Conservation (phyloP, 1,139 yeast genomes). For the Saccharomycopsis crataegensis region DNA sequence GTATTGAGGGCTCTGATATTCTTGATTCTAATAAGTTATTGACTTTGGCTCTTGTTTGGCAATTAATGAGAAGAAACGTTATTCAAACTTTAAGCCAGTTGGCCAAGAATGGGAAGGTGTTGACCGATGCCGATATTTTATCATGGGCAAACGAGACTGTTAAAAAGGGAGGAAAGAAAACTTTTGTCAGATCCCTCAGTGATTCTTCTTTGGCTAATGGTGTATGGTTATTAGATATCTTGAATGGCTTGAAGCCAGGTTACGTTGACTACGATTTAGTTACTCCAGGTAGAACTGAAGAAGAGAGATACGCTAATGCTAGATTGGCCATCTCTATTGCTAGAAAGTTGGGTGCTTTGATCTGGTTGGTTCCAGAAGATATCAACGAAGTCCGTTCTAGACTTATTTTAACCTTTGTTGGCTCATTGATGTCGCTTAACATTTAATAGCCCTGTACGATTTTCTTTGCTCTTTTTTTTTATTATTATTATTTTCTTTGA, state of each 20-base stretch:
- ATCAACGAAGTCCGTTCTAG: constrained; percentile 93
- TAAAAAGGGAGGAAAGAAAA: constrained; percentile 69
- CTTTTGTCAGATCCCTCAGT: constrained; percentile 71
- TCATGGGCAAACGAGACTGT: constrained; percentile 91
- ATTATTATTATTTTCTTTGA: not conserved
- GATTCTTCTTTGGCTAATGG: constrained; percentile 73
- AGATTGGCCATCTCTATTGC: constrained; percentile 96
- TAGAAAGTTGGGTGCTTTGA: constrained; percentile 93
- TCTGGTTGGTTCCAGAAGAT: constrained; percentile 99
- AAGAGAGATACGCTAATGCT: constrained; percentile 88
- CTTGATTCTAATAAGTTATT: constrained; percentile 88
- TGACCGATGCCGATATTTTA: constrained; percentile 79
- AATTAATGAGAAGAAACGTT: constrained; percentile 94
- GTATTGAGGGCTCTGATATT: constrained; percentile 97
- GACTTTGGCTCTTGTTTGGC: constrained; percentile 97
- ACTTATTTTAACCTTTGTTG: constrained; percentile 87
- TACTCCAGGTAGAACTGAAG: constrained; percentile 67
- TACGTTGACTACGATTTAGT: constrained; percentile 95
- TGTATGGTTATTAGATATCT: constrained; percentile 77
- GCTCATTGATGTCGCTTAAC: constrained; percentile 70
- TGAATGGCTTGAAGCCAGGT: constrained; percentile 93
- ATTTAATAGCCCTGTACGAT: not conserved
- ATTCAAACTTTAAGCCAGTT: constrained; percentile 71
- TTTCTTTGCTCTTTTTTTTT: not conserved
- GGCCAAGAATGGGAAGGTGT: constrained; percentile 63